Percentiles rank a stretch among this genome's conserved stretches.
Evolutionary conservation across 2,329 filamentous ascomycete genomes (phyloP).

Genomic region (Penicillium aurantiogriseum): DNA sequence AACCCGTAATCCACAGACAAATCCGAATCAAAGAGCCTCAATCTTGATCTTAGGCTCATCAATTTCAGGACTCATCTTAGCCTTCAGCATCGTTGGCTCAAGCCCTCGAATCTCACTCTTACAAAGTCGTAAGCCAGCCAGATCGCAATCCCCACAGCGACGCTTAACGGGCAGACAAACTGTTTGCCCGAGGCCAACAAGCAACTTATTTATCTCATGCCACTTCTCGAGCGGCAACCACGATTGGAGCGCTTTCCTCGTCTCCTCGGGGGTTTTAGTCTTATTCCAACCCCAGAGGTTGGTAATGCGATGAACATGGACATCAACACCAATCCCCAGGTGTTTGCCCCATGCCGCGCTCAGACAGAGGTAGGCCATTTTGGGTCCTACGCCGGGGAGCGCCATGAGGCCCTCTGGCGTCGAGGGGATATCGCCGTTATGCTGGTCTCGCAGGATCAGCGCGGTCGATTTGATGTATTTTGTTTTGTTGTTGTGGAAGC

Average conservation of each 20-base stretch:
- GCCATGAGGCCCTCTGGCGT: conserved; percentile 72
- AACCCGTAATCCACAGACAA: neutral
- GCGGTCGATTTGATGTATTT: conserved; percentile 76
- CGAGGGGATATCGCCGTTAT: conserved; percentile 73
- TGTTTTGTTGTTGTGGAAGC: conserved; percentile 95
- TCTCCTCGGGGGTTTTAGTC: conserved; percentile 79
- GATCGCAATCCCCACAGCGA: conserved; percentile 80
- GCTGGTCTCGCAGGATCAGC: conserved; percentile 67
- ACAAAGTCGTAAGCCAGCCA: conserved; percentile 75
- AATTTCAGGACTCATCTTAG: conserved; percentile 15
- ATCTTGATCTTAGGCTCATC: conserved; percentile 27
- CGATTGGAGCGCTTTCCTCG: conserved; percentile 68
- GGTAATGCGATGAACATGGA: conserved; percentile 91
- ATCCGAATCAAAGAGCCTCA: conserved; percentile 15
- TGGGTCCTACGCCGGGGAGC: conserved; percentile 84
- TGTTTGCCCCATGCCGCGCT: conserved; percentile 69
- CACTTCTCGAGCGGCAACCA: conserved; percentile 84
- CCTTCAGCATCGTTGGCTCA: conserved; percentile 56
- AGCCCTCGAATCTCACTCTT: conserved; percentile 66
- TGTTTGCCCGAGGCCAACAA: conserved; percentile 85
- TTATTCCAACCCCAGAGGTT: conserved; percentile 92
- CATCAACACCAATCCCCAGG: conserved; percentile 86
- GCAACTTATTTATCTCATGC: conserved; percentile 87
- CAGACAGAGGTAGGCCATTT: conserved; percentile 91
- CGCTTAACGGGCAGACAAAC: conserved; percentile 78